phyloP scores from a whole-genome alignment of 2,329 filamentous ascomycete species.

The Fusarium chlamydosporum region DNA sequence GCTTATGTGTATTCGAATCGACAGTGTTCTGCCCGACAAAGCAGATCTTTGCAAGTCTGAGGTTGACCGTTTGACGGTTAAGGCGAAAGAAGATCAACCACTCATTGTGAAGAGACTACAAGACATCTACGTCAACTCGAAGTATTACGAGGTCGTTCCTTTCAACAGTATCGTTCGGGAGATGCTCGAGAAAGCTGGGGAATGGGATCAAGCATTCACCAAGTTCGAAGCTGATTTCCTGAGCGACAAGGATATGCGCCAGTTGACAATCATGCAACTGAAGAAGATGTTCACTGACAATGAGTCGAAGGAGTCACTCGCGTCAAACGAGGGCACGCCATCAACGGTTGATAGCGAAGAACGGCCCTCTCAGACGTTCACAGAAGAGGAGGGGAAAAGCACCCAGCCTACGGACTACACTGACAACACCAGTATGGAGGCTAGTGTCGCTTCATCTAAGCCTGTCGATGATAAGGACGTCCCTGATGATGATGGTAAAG shows the following conservation, averaged over 20 bases:
- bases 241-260: conserved; percentile 95
- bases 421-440: conserved; percentile 53
- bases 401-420: conserved; percentile 60
- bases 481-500: conserved; percentile 52
- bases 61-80: conserved; percentile 82
- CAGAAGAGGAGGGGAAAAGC: conserved; percentile 64
- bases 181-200: conserved; percentile 91
- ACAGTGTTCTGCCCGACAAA: conserved; percentile 91
- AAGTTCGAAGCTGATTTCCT: conserved; percentile 95
- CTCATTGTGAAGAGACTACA: conserved; percentile 83
- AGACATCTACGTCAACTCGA: conserved; percentile 90
- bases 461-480: conserved; percentile 45
- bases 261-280: conserved; percentile 90
- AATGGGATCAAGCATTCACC: conserved; percentile 91
- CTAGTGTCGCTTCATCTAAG: conserved; percentile 51
- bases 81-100: conserved; percentile 85
- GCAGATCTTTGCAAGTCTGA: conserved; percentile 84
- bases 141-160: conserved; percentile 97
- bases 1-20: conserved; percentile 88
- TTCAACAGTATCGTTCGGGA: conserved; percentile 89
- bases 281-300: conserved; percentile 96
- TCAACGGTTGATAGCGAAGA: conserved; percentile 68
- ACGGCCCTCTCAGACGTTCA: conserved; percentile 61
- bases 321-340: conserved; percentile 75
- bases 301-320: conserved; percentile 82